phyloP scores from a whole-genome alignment of 108 stramenopile genomes.

The Fragilariopsis cylindrus region DNA sequence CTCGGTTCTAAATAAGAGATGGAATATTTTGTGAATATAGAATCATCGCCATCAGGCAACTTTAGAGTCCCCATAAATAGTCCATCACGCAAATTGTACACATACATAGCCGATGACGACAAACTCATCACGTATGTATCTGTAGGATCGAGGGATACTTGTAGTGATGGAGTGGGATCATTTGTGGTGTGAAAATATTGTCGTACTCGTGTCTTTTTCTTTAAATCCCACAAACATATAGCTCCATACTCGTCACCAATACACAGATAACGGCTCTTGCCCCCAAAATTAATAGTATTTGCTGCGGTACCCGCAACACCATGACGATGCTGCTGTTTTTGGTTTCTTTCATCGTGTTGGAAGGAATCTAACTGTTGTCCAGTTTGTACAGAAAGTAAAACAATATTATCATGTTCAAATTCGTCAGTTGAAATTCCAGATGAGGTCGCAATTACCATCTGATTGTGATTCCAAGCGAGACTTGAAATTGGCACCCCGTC shows the following conservation, averaged over 20 bases:
- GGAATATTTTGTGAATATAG: constrained; percentile 16
- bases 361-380: constrained; percentile 38
- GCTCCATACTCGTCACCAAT: constrained; percentile 38
- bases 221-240: constrained; percentile 50
- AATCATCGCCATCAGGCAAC: not conserved
- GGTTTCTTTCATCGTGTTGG: constrained; percentile 34
- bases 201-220: constrained; percentile 40
- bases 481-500: constrained; percentile 21
- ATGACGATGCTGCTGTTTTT: not conserved
- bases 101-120: constrained; percentile 14
- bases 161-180: constrained; percentile 14
- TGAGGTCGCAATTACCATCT: constrained; percentile 39
- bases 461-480: constrained; percentile 52
- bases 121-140: constrained; percentile 43
- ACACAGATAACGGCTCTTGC: constrained; percentile 44
- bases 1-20: constrained; percentile 25
- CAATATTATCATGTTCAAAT: constrained; percentile 32
- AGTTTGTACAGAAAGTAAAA: constrained; percentile 21
- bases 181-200: constrained; percentile 28
- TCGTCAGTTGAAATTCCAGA: constrained; percentile 32
- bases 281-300: constrained; percentile 41
- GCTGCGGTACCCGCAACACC: constrained; percentile 4
- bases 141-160: constrained; percentile 40
- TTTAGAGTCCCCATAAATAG: not conserved
- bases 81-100: constrained; percentile 39